phyloP scores from a whole-genome alignment of 176 grass and related monocot species.

The Ampelocalamus luodianensis region DNA sequence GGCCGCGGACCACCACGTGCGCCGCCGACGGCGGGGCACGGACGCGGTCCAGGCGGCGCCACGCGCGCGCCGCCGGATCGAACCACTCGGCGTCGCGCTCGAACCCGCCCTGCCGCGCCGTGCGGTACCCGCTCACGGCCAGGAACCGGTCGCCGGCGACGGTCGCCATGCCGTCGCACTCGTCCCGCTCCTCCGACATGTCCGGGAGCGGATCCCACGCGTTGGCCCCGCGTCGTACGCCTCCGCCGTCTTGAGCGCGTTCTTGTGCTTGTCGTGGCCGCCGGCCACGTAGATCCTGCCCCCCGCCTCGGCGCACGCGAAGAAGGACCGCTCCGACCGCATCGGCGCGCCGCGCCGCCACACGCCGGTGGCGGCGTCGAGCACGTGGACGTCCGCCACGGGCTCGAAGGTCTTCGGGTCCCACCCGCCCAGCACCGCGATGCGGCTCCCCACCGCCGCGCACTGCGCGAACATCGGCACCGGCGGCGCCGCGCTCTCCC shows the following conservation, averaged over 20 bases:
- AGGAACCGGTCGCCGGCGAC: constrained; percentile 61
- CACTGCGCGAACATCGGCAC: constrained; percentile 69
- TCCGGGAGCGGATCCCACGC: constrained; percentile 76
- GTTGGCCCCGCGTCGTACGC: constrained; percentile 66
- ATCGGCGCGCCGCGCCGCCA: constrained; percentile 53
- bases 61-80: constrained; percentile 54
- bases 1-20: constrained; percentile 47
- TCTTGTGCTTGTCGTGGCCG: constrained; percentile 88
- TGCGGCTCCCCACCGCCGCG: constrained; percentile 46
- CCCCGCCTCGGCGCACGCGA: constrained; percentile 68
- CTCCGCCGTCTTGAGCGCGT: constrained; percentile 84
- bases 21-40: constrained; percentile 49
- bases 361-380: constrained; percentile 56
- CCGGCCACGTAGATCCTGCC: constrained; percentile 75
- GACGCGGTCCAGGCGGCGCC: constrained; percentile 54
- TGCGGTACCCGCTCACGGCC: constrained; percentile 78
- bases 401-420: constrained; percentile 72
- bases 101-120: constrained; percentile 83
- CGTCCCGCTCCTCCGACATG: constrained; percentile 85
- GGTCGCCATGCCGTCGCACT: constrained; percentile 73
- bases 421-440: constrained; percentile 78
- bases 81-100: constrained; percentile 75
- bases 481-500: constrained; percentile 50
- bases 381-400: constrained; percentile 68
- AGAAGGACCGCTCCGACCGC: constrained; percentile 53